Conservation (phyloP, 768 basidiomycete species). For the Boletus eberwhitei region DNA sequence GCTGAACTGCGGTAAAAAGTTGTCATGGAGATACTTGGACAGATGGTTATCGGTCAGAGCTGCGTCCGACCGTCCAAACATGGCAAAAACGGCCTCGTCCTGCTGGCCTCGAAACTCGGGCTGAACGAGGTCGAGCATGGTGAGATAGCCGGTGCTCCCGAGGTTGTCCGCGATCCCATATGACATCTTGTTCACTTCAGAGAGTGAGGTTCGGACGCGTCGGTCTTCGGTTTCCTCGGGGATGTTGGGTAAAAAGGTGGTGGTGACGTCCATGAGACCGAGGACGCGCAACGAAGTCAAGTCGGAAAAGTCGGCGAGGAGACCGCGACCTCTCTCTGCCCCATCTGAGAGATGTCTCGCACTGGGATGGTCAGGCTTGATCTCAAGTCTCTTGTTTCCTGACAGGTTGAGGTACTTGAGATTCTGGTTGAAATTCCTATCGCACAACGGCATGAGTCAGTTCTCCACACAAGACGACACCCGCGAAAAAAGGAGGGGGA, state of each 20-base stretch:
- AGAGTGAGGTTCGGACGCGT: conserved; percentile 86
- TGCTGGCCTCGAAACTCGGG: conserved; percentile 73
- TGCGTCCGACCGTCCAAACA: conserved; percentile 80
- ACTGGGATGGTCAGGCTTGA: conserved; percentile 65
- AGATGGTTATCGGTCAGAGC: conserved; percentile 60
- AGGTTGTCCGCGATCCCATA: conserved; percentile 96
- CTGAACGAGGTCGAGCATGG: conserved; percentile 90
- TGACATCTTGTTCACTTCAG: conserved; percentile 86
- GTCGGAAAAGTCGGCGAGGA: conserved; percentile 81
- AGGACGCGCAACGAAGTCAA: conserved; percentile 82
- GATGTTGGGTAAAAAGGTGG: conserved; percentile 58
- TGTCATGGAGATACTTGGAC: conserved; percentile 81
- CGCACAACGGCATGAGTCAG: background rate
- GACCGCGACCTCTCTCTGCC: conserved; percentile 30
- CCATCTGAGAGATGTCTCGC: conserved; percentile 29
- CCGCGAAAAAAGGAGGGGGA: background rate
- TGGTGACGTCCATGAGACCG: conserved; percentile 95
- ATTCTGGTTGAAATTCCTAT: conserved; percentile 94
- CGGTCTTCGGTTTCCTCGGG: conserved; percentile 86
- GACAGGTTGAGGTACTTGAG: conserved; percentile 94
- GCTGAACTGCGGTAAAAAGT: conserved; percentile 64
- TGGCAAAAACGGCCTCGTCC: conserved; percentile 89
- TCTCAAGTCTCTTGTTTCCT: conserved; percentile 94
- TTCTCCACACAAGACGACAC: background rate
- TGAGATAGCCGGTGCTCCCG: conserved; percentile 73